Percentiles rank a stretch among this genome's conserved stretches.
phyloP scores from a whole-genome alignment of 177 flowering plant genomes.

The Vitis hybrid region DNA sequence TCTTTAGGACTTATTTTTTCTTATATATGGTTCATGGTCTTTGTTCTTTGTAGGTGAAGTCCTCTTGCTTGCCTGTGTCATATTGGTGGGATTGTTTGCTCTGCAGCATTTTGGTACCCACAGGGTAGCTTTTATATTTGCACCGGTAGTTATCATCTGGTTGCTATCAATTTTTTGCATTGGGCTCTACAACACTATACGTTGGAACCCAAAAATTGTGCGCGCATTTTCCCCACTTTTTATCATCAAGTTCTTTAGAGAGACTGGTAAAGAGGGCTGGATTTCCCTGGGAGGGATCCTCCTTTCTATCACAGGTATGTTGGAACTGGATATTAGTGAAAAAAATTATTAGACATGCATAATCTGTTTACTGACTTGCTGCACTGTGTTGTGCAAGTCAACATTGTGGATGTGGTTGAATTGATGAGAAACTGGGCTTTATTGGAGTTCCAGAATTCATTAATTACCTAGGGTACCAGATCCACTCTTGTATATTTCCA shows the following conservation, averaged over 20 bases:
- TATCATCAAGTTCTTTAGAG: constrained; percentile 62
- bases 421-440: neutral
- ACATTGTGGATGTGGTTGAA: neutral
- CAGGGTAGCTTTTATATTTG: constrained; percentile 78
- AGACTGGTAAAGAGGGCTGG: constrained; percentile 87
- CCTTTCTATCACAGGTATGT: constrained; percentile 81
- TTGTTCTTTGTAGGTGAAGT: constrained; percentile 44
- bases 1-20: neutral
- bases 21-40: constrained; percentile 6
- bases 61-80: constrained; percentile 58
- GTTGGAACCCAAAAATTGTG: constrained; percentile 73
- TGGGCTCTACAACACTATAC: constrained; percentile 75
- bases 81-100: constrained; percentile 86
- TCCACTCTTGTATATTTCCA: neutral
- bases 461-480: neutral
- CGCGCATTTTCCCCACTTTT: constrained; percentile 77
- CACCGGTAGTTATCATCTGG: constrained; percentile 83
- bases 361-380: neutral
- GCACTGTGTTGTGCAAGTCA: neutral
- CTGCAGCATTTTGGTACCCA: constrained; percentile 89
- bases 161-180: constrained; percentile 59
- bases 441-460: neutral
- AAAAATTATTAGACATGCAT: neutral
- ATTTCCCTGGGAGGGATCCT: constrained; percentile 86
- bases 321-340: constrained; percentile 4